Conservation (phyloP, 1,139 yeast species). For the Suhomyces guaymorum region DNA sequence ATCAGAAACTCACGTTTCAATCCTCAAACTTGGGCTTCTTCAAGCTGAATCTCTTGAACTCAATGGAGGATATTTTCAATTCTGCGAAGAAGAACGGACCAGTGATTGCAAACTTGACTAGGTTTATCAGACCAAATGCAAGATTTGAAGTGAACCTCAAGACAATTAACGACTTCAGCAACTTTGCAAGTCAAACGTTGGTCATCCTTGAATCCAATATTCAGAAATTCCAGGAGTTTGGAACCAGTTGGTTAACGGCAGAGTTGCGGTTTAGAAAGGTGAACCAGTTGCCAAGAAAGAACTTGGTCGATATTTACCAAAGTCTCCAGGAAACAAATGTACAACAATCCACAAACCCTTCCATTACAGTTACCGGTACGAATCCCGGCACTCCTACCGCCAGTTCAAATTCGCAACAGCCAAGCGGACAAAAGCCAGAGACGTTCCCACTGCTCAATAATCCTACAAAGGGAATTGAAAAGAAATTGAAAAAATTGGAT, state of each 20-base stretch:
- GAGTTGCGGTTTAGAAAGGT: constrained; percentile 41
- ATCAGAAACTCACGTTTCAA: constrained; percentile 36
- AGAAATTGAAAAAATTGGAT: constrained; percentile 20
- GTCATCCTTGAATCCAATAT: constrained; percentile 25
- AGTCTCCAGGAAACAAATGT: constrained; percentile 13
- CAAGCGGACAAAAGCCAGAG: no score
- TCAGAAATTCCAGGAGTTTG: constrained; percentile 35
- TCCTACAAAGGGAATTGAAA: constrained; percentile 14
- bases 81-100: constrained; percentile 53
- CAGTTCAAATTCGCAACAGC: no score
- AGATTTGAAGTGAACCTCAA: constrained; percentile 37
- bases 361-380: background rate
- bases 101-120: constrained; percentile 50
- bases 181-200: constrained; percentile 33
- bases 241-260: constrained; percentile 34
- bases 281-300: constrained; percentile 32
- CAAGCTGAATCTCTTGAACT: constrained; percentile 31
- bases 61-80: constrained; percentile 47
- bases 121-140: constrained; percentile 50
- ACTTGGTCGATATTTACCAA: constrained; percentile 24
- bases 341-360: no score
- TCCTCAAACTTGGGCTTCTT: constrained; percentile 30
- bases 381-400: no score
- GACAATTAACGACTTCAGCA: constrained; percentile 40
- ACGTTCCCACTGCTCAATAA: constrained; percentile 1